Conservation (phyloP, 2,329 filamentous ascomycete genomes). For the Aspergillus melleus region DNA sequence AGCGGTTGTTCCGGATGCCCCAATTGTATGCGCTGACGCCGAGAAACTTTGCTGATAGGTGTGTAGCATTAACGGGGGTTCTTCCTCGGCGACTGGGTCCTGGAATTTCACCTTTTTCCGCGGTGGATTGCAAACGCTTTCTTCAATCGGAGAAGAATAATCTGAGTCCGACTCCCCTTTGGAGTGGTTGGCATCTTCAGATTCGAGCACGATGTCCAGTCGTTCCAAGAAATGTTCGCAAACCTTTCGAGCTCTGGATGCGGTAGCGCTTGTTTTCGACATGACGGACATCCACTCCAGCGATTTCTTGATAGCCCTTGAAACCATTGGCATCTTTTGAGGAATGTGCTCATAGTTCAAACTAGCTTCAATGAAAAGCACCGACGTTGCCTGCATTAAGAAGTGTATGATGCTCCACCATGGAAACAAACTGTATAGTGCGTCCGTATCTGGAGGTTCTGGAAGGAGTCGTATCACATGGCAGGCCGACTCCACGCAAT, state of each 20-base stretch:
- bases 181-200: constrained; percentile 27
- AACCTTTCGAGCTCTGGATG: constrained; percentile 36
- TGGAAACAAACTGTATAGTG: constrained; percentile 39
- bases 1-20: neutral
- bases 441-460: constrained; percentile 37
- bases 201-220: constrained; percentile 32
- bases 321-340: constrained; percentile 38
- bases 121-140: neutral
- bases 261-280: constrained; percentile 30
- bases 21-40: neutral
- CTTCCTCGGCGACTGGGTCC: neutral
- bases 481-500: constrained; percentile 46
- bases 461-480: constrained; percentile 43
- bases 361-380: constrained; percentile 46
- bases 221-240: constrained; percentile 38
- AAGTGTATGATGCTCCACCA: constrained; percentile 50
- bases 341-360: constrained; percentile 45
- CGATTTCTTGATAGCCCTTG: constrained; percentile 36
- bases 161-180: neutral
- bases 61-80: neutral
- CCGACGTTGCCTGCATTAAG: constrained; percentile 45
- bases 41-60: neutral
- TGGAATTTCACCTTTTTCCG: neutral
- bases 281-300: constrained; percentile 36
- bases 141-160: neutral